Percentiles rank a stretch among this genome's conserved stretches.
These are phyloP conservation scores for Populus trichocarpa DNA, from an alignment of 441 rosid species.

Conservation along the genomic window DNA sequence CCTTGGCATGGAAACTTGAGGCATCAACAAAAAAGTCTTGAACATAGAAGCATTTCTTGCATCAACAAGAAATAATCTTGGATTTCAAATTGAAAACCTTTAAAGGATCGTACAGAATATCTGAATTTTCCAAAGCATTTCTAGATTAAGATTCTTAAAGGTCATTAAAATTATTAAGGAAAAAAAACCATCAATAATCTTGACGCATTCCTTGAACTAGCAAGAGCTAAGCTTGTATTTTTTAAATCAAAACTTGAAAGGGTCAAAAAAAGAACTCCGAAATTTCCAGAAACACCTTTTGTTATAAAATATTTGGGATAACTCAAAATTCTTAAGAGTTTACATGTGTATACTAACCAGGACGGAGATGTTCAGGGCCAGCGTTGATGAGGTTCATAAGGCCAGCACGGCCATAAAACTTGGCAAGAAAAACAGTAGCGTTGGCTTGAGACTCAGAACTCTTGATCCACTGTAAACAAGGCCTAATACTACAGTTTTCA, in stretches of 20 bases:
- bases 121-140: too few species aligned
- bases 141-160: too few species aligned
- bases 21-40: not conserved
- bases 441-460: slow-evolving; percentile 51
- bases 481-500: slow-evolving; percentile 44
- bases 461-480: slow-evolving; percentile 58
- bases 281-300: not conserved
- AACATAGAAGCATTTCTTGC: too few species aligned
- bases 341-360: slow-evolving; percentile 28
- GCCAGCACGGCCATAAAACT: slow-evolving; percentile 68
- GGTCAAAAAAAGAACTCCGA: not conserved
- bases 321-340: not conserved
- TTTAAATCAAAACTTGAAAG: not conserved
- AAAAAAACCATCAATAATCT: too few species aligned
- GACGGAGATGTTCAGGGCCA: slow-evolving; percentile 49
- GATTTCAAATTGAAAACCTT: too few species aligned
- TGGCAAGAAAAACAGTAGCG: slow-evolving; percentile 63
- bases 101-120: too few species aligned
- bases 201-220: too few species aligned
- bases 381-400: slow-evolving; percentile 56
- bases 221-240: too few species aligned
- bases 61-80: not conserved
- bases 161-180: too few species aligned
- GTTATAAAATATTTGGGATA: not conserved
- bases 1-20: not conserved